Evolutionary conservation across 202 grass and related monocot genomes (phyloP), one percentile per base, ranked within the genome.

Genomic region (Bolboschoenoplectus hybrid): DNA sequence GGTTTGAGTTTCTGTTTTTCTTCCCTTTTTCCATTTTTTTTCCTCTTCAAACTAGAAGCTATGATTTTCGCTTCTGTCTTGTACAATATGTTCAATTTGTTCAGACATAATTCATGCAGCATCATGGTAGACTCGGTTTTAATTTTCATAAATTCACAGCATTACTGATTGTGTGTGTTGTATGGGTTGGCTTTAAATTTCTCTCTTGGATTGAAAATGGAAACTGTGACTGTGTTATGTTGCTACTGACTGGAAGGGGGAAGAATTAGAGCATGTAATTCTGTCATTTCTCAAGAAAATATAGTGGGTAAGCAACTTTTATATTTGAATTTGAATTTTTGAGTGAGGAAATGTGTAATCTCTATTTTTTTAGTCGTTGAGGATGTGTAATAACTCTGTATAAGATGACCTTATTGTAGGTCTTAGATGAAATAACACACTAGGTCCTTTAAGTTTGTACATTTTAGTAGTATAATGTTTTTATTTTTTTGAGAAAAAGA

Each of bases 1-100:
- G 55, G 49, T 80, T 86, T 74, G 83, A 49, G 7, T 78, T 69
- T 87, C 68, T 60, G 67, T 70, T 78, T 75, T 84, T 77, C 77
- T 88, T 83, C 89, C 19, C 2, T 69, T 89, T 87, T 91, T 20
- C 1, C 35, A 1, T 4, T 12, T 41, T 55, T 70, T 81, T 41
- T 10, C 1, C 38, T 38, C 67, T 26, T 85, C 0, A 11, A 63
- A 63, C 35, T 46, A 56, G 50, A 56, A 44, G 53, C 83, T 74
- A 20, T 86, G 46, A 9, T 67, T 17, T 53, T 70, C 10, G 11
- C 65, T 35, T 76, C 52, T 63, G 41, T 62, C 26, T 60, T 85
- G 66, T 47, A 61, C 55, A 53, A 85, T 85, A 38, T 85, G 55
- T 73, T 84, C 47, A 57, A 52, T 71, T 84, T 56, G 63, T 68